phyloP scores from a whole-genome alignment of 2,329 filamentous ascomycete species.

The Pyricularia sp. region DNA sequence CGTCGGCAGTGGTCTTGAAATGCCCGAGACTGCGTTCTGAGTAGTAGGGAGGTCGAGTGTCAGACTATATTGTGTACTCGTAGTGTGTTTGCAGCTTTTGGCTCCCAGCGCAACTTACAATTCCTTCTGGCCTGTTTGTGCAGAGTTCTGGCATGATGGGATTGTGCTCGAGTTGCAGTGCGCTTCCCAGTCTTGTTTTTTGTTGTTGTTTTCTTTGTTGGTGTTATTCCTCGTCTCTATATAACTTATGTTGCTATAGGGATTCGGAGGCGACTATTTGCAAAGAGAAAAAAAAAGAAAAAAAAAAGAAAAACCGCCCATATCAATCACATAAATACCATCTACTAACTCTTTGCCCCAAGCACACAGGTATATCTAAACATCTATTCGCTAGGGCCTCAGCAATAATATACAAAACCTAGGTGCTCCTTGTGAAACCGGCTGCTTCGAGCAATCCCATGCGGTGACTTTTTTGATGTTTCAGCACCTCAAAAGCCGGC shows the following conservation, averaged over 20 bases:
- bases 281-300: too few relatives aligned
- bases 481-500: neutral
- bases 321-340: too few relatives aligned
- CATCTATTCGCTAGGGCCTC: neutral
- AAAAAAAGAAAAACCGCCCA: too few relatives aligned
- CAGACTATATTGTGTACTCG: neutral
- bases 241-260: neutral
- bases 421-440: neutral
- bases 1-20: constrained; percentile 13
- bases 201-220: neutral
- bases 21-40: constrained; percentile 4
- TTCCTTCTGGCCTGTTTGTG: constrained; percentile 7
- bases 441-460: neutral
- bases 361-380: neutral
- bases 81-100: too few relatives aligned
- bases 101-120: constrained; percentile 1
- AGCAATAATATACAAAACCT: neutral
- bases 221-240: neutral
- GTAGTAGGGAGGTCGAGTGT: neutral
- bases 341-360: neutral
- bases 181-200: neutral
- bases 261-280: neutral
- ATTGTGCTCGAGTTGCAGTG: neutral
- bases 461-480: neutral
- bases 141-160: constrained; percentile 4